Evolutionary conservation across 805 yeast genomes (phyloP).

Genomic region (Scheffersomyces amazonensis): DNA sequence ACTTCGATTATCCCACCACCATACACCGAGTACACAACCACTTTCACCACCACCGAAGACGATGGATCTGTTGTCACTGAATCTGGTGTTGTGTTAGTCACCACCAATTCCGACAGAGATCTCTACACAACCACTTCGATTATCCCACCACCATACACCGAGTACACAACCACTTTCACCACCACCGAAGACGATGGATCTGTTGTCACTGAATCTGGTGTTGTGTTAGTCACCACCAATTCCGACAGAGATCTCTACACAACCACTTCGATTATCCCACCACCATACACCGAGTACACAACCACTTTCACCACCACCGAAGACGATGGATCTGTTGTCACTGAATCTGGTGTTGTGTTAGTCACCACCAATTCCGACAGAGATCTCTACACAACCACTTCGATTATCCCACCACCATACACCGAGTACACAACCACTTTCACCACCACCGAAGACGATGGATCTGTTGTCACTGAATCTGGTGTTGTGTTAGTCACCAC

Average conservation of each 20-base stretch:
- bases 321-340: too few species aligned
- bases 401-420: too few species aligned
- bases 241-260: background rate
- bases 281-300: too few species aligned
- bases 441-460: background rate
- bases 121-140: background rate
- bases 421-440: background rate
- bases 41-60: conserved; percentile 8
- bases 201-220: background rate
- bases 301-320: too few species aligned
- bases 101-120: background rate
- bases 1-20: background rate
- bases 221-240: background rate
- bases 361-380: conserved; percentile 1
- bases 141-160: background rate
- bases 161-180: background rate
- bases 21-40: conserved; percentile 3
- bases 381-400: too few species aligned
- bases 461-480: conserved; percentile 1
- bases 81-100: conserved; percentile 6
- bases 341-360: too few species aligned
- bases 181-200: background rate
- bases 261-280: conserved; percentile 1
- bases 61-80: conserved; percentile 7
- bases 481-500: background rate